Conservation (phyloP, 805 yeast genomes). For the Ogataea dorogensis region DNA sequence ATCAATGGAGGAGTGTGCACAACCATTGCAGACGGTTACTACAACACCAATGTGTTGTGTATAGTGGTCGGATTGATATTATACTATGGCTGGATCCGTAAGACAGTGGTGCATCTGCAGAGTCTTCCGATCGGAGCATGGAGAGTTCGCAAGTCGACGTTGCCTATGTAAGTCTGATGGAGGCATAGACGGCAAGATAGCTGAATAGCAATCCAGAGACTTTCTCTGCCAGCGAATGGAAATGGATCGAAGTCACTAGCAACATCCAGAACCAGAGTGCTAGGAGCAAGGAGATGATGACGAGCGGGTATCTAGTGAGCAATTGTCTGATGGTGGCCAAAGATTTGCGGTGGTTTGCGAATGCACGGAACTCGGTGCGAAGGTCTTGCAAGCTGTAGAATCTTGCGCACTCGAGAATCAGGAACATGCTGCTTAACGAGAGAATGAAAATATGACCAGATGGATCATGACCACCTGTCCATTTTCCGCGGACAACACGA, state of each 20-base stretch:
- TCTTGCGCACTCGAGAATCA: slow-evolving; percentile 58
- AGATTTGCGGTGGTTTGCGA: slow-evolving; percentile 6
- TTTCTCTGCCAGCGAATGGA: slow-evolving; percentile 80
- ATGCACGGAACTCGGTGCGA: slow-evolving; percentile 6
- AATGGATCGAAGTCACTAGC: slow-evolving; percentile 76
- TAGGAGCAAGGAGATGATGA: slow-evolving; percentile 36
- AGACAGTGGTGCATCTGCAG: slow-evolving; percentile 64
- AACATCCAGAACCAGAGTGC: slow-evolving; percentile 84
- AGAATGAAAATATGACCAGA: slow-evolving; percentile 89
- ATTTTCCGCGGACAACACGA: slow-evolving; percentile 58
- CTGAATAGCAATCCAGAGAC: slow-evolving; percentile 68
- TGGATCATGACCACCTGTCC: slow-evolving; percentile 94
- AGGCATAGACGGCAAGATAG: slow-evolving; percentile 42
- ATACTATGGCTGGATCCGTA: slow-evolving; percentile 63
- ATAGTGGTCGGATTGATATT: slow-evolving; percentile 61
- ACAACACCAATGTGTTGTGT: slow-evolving; percentile 71
- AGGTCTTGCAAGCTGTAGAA: slow-evolving; percentile 20
- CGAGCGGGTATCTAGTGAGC: slow-evolving; percentile 23
- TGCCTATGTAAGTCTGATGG: slow-evolving; percentile 15
- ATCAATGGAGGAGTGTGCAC: slow-evolving; percentile 54
- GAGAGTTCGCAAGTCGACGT: slow-evolving; percentile 49
- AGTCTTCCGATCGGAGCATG: slow-evolving; percentile 70
- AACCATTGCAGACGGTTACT: slow-evolving; percentile 76
- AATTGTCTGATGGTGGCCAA: slow-evolving; percentile 8
- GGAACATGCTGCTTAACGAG: slow-evolving; percentile 59